Conservation (phyloP, 108 stramenopile species). For the Nannochloropsis granulata region DNA sequence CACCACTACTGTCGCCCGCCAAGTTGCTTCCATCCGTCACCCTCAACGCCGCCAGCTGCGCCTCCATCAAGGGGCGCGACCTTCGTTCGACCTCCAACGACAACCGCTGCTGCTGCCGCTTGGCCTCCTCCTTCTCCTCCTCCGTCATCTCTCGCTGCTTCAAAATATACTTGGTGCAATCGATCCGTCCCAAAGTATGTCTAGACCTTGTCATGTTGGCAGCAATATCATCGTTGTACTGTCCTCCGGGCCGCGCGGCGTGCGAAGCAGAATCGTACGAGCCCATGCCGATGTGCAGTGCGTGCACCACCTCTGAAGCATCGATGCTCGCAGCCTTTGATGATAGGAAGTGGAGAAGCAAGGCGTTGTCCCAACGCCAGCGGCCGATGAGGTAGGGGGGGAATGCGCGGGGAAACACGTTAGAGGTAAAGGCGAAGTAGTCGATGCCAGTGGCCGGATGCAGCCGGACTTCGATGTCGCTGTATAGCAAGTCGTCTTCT, state of each 20-base stretch:
- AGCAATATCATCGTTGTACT: background rate
- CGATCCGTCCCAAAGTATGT: background rate
- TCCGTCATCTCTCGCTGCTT: background rate
- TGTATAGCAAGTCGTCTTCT: background rate
- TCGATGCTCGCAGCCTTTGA: background rate
- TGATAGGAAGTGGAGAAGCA: background rate
- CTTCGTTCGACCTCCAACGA: background rate
- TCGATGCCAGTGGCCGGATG: background rate
- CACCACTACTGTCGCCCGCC: background rate
- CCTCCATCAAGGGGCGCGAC: background rate
- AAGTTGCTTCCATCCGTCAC: background rate
- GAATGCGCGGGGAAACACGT: background rate
- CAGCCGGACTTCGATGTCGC: background rate
- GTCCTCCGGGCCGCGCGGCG: background rate
- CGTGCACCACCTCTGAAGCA: background rate
- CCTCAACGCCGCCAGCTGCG: background rate
- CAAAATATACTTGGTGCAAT: background rate
- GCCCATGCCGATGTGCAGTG: background rate
- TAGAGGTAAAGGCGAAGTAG: background rate
- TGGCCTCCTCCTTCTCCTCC: background rate
- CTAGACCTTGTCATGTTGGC: background rate
- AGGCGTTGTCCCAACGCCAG: background rate
- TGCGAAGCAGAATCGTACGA: background rate
- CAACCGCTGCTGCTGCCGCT: background rate
- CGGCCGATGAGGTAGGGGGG: background rate